Conservation (phyloP, 2,329 filamentous ascomycete species). For the Verticillium isaacii region DNA sequence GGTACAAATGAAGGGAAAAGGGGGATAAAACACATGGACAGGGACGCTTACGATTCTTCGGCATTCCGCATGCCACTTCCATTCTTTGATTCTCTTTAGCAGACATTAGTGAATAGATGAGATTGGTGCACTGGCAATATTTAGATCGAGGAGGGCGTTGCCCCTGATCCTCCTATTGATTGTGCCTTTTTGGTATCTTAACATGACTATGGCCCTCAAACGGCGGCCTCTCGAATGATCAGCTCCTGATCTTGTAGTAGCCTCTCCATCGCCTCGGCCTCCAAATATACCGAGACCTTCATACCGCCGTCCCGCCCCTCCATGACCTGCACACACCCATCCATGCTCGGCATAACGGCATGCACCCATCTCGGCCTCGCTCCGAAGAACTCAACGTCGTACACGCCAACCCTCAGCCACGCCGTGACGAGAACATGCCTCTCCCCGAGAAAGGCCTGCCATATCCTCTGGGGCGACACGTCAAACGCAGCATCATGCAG, state of each 20-base stretch:
- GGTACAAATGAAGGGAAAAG: background rate
- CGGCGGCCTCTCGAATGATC: background rate
- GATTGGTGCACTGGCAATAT: background rate
- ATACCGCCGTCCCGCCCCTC: background rate
- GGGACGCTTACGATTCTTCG: background rate
- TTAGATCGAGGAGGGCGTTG: background rate
- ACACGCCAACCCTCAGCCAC: conserved; percentile 32
- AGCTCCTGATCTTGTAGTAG: conserved; percentile 15
- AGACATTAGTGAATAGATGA: background rate
- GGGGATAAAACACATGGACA: background rate
- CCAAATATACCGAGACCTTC: conserved; percentile 3
- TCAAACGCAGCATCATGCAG: conserved; percentile 39
- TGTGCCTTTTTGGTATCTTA: too few species aligned
- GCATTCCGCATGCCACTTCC: background rate
- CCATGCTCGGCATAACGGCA: conserved; percentile 33
- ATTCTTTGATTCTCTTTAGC: background rate
- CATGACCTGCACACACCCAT: conserved; percentile 37
- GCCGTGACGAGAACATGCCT: conserved; percentile 37
- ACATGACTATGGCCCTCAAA: too few species aligned
- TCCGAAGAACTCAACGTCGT: conserved; percentile 35
- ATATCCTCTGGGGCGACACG: conserved; percentile 39
- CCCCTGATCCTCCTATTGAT: background rate
- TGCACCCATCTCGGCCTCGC: conserved; percentile 28
- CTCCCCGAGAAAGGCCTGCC: conserved; percentile 38
- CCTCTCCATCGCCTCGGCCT: conserved; percentile 17